phyloP scores from a whole-genome alignment of 495 filamentous ascomycete species.

The Daldinia concentrica region DNA sequence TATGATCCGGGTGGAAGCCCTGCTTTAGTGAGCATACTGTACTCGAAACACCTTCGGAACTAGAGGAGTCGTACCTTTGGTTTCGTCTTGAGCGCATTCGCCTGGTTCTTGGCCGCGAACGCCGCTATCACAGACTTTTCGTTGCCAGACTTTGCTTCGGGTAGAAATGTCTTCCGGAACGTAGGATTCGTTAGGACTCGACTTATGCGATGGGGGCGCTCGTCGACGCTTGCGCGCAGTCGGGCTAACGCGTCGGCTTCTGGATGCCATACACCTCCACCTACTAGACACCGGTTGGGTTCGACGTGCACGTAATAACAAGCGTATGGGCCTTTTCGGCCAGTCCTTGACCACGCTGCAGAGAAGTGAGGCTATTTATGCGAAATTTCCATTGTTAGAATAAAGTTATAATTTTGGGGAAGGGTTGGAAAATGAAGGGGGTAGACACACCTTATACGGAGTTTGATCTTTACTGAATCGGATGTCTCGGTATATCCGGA shows the following conservation, averaged over 20 bases:
- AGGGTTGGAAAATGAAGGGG: not conserved
- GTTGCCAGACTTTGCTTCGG: slow-evolving; percentile 61
- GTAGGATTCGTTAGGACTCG: slow-evolving; percentile 64
- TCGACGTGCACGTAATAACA: slow-evolving; percentile 73
- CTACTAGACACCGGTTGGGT: slow-evolving; percentile 59
- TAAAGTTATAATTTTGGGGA: no score
- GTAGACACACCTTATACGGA: slow-evolving; percentile 76
- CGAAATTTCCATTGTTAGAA: not conserved
- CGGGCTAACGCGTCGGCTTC: slow-evolving; percentile 67
- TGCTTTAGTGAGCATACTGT: slow-evolving; percentile 43
- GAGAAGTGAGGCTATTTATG: slow-evolving; percentile 74
- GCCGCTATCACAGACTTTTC: slow-evolving; percentile 65
- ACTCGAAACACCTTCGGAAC: not conserved
- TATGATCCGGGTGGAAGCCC: slow-evolving; percentile 78
- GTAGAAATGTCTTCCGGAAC: slow-evolving; percentile 71
- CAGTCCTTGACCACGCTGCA: slow-evolving; percentile 85
- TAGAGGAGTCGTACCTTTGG: slow-evolving; percentile 69
- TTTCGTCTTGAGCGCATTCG: slow-evolving; percentile 81
- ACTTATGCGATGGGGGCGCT: slow-evolving; percentile 71
- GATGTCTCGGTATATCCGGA: slow-evolving; percentile 86
- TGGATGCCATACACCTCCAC: slow-evolving; percentile 82
- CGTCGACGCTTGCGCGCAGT: slow-evolving; percentile 78
- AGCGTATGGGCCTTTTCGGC: slow-evolving; percentile 85
- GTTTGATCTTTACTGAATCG: slow-evolving; percentile 81
- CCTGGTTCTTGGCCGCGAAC: slow-evolving; percentile 72